These are phyloP conservation scores for Mortierella sp. DNA, from an alignment of 371 early-diverging fungal species.

Conservation along the genomic window DNA sequence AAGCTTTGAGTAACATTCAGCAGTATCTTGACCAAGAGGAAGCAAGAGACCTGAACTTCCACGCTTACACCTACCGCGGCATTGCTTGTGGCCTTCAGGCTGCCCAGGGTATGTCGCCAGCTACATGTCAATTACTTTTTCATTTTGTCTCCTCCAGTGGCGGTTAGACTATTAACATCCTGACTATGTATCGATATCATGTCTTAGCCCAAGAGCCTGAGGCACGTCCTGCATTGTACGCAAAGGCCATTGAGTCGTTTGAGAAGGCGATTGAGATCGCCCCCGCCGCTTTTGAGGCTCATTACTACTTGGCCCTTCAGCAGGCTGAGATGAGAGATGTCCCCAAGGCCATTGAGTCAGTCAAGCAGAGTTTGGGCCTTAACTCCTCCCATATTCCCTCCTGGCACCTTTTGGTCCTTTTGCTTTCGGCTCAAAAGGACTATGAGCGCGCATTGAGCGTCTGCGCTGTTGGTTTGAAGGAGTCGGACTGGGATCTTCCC, in stretches of 20 bases:
- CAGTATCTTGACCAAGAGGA: constrained; percentile 45
- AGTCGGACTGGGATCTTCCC: constrained; percentile 64
- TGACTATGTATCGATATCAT: background rate
- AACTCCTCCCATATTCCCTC: constrained; percentile 77
- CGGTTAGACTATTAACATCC: background rate
- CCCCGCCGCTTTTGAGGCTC: constrained; percentile 66
- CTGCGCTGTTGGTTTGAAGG: constrained; percentile 79
- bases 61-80: constrained; percentile 69
- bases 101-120: constrained; percentile 63
- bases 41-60: constrained; percentile 40
- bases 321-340: constrained; percentile 86
- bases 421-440: constrained; percentile 76
- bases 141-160: background rate
- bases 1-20: constrained; percentile 58
- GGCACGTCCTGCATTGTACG: constrained; percentile 74
- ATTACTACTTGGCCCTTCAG: constrained; percentile 86
- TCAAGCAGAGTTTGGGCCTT: constrained; percentile 73
- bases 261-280: constrained; percentile 65
- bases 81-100: constrained; percentile 74
- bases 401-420: constrained; percentile 91
- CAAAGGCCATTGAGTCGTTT: constrained; percentile 72
- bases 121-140: background rate
- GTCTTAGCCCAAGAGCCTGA: constrained; percentile 72
- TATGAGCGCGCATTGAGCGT: constrained; percentile 74
- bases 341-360: constrained; percentile 71